A percentile compares a stretch with the other conserved stretches of the same genome.
Conservation (phyloP, 2,329 filamentous ascomycete genomes). For the Colletotrichum navitas region DNA sequence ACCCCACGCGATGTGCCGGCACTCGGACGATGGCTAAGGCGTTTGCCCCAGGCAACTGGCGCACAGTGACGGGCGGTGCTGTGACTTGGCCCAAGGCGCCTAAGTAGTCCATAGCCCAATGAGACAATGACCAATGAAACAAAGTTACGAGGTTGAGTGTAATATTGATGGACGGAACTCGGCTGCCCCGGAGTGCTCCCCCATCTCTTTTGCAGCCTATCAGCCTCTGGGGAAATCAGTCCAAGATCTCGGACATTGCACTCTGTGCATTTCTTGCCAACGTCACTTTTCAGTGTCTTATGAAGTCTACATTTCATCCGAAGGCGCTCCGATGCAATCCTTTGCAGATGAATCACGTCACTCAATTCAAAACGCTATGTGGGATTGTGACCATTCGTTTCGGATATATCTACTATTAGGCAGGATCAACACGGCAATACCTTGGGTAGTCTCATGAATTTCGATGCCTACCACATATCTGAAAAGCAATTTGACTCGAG, state of each 20-base stretch:
- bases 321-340: constrained; percentile 26
- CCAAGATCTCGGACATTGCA: constrained; percentile 3
- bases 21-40: neutral
- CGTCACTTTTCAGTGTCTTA: constrained; percentile 1
- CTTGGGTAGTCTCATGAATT: too few species aligned
- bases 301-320: constrained; percentile 9
- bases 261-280: neutral
- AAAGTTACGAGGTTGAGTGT: neutral
- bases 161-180: constrained; percentile 19
- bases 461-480: neutral
- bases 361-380: neutral
- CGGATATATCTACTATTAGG: neutral
- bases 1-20: neutral
- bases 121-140: constrained; percentile 10
- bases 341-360: neutral
- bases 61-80: neutral
- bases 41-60: neutral
- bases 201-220: neutral
- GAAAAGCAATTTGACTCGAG: neutral
- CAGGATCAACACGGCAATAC: neutral
- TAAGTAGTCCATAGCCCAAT: neutral
- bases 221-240: neutral
- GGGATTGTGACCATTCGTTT: neutral
- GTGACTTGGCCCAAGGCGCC: constrained; percentile 7
- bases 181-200: neutral